A percentile compares a stretch with the other conserved stretches of the same genome.
These are phyloP conservation scores for Triadica sebifera DNA, from an alignment of 345 rosid species.

Conservation along the genomic window DNA sequence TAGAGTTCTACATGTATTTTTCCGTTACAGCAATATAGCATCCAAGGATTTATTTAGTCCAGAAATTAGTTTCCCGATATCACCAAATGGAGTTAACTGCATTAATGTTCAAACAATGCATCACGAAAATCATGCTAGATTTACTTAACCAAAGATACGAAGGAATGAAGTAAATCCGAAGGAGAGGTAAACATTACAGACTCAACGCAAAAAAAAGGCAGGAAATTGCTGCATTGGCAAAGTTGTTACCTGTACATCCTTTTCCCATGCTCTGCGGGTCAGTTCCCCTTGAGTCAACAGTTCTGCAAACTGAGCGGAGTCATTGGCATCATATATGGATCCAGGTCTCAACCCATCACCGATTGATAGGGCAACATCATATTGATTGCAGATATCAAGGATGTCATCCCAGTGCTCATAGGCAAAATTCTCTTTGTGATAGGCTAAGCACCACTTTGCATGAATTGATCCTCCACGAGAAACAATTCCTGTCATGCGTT, in stretches of 20 bases:
- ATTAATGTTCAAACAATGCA: background rate
- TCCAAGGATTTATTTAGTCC: background rate
- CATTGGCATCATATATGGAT: slow-evolving; percentile 97
- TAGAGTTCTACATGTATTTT: background rate
- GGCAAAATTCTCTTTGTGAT: slow-evolving; percentile 96
- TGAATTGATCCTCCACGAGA: slow-evolving; percentile 98
- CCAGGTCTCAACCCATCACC: slow-evolving; percentile 99
- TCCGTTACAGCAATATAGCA: background rate
- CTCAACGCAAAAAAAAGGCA: slow-evolving; percentile 1
- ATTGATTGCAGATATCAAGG: slow-evolving; percentile 91
- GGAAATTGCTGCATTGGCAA: background rate
- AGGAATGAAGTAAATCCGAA: background rate
- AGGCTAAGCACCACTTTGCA: slow-evolving; percentile 96
- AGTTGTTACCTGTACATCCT: slow-evolving; percentile 83
- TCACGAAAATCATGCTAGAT: background rate
- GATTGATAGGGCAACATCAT: slow-evolving; percentile 89
- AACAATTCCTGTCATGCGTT: slow-evolving; percentile 97
- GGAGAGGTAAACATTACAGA: background rate
- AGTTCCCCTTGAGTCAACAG: slow-evolving; percentile 97
- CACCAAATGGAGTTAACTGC: background rate
- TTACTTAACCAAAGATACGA: background rate
- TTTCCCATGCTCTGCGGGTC: slow-evolving; percentile 96
- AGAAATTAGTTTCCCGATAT: background rate
- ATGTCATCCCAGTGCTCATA: slow-evolving; percentile 98
- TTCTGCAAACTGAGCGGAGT: slow-evolving; percentile 98